A percentile compares a stretch with the other conserved stretches of the same genome.
Conservation (phyloP, 331 rosid species). For the Rosa hybrid region DNA sequence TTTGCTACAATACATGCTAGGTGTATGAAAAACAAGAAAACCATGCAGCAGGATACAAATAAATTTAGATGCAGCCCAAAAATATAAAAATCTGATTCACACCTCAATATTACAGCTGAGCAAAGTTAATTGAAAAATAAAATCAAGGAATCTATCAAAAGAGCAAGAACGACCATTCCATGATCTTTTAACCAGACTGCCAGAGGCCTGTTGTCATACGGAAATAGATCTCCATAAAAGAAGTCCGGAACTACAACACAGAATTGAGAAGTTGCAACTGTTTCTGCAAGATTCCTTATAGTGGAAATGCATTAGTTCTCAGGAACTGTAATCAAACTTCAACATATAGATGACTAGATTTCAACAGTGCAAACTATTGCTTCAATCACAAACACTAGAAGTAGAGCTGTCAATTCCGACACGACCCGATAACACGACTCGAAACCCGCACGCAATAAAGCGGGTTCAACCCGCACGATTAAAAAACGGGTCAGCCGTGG, state of each 20-base stretch:
- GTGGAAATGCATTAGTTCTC: neutral
- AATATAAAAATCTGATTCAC: neutral
- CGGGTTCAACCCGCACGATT: no score
- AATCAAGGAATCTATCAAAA: neutral
- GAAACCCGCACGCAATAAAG: no score
- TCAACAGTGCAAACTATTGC: no score
- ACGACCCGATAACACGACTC: no score
- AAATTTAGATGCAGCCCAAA: neutral
- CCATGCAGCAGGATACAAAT: neutral
- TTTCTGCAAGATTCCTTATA: slow-evolving; percentile 14
- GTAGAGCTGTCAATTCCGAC: no score
- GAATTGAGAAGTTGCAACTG: neutral
- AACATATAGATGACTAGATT: neutral
- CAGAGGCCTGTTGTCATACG: neutral
- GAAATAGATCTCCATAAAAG: neutral
- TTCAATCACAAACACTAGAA: neutral
- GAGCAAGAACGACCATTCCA: neutral
- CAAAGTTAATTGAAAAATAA: neutral
- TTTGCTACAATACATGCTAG: no score
- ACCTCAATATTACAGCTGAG: neutral
- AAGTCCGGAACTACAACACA: neutral
- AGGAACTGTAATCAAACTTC: neutral
- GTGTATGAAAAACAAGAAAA: no score
- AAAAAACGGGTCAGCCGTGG: no score
- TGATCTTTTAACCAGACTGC: neutral